Percentiles rank a stretch among this genome's conserved stretches.
These are phyloP conservation scores for Candida smagusa DNA, from an alignment of 1,139 yeast species.

Conservation along the genomic window DNA sequence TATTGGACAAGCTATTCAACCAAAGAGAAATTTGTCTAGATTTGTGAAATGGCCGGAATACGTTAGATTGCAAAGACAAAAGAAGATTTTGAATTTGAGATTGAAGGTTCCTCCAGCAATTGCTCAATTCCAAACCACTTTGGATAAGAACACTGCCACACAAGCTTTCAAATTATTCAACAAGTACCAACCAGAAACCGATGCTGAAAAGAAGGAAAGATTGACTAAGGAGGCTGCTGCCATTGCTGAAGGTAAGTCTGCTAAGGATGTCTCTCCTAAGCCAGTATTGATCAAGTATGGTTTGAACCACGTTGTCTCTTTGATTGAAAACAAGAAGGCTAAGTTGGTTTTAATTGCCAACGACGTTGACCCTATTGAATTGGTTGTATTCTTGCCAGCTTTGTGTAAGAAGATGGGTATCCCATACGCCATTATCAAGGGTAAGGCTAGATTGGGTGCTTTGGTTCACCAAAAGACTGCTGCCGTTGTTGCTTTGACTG, in stretches of 20 bases:
- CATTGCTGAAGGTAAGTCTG: constrained; percentile 94
- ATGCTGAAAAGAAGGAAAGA: constrained; percentile 97
- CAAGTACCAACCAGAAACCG: constrained; percentile 98
- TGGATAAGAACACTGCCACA: constrained; percentile 98
- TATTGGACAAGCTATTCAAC: constrained; percentile 92
- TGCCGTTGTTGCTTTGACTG: constrained; percentile 95
- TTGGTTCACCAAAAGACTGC: constrained; percentile 96
- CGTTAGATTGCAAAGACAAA: constrained; percentile 96
- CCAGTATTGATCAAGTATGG: constrained; percentile 96
- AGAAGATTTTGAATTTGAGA: constrained; percentile 90
- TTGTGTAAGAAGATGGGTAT: constrained; percentile 99
- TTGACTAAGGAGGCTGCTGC: constrained; percentile 98
- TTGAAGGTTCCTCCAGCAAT: constrained; percentile 98
- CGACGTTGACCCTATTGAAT: constrained; percentile 98
- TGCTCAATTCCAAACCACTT: constrained; percentile 90
- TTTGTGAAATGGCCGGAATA: constrained; percentile 98
- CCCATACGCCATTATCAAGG: constrained; percentile 97
- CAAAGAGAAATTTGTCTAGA: constrained; percentile 93
- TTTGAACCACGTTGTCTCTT: constrained; percentile 96
- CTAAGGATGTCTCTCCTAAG: constrained; percentile 92
- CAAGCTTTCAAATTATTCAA: constrained; percentile 94
- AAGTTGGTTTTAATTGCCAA: constrained; percentile 94
- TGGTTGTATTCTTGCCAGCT: constrained; percentile 95
- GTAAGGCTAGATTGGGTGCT: constrained; percentile 98
- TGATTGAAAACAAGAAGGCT: constrained; percentile 97